Evolutionary conservation across 768 basidiomycete species (phyloP).

Genomic region (Omphalotus guepiniiformis): DNA sequence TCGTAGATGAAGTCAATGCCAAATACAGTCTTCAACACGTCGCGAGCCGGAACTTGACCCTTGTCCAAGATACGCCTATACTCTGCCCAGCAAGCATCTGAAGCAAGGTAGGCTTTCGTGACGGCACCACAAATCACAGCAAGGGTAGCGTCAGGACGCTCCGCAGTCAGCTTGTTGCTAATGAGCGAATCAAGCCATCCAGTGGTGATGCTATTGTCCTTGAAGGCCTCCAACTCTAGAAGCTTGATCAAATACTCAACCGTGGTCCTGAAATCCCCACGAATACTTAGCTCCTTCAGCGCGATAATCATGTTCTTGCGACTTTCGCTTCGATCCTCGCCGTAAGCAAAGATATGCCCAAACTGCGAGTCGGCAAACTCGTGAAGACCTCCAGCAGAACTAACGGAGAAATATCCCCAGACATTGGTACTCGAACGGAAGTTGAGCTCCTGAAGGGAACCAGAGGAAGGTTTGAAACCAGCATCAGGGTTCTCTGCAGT

Average conservation of each 20-base stretch:
- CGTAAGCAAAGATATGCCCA: constrained; percentile 98
- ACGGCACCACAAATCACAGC: constrained; percentile 97
- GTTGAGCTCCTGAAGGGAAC: constrained; percentile 95
- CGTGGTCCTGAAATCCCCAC: constrained; percentile 97
- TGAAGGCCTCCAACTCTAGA: constrained; percentile 92
- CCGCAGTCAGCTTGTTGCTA: constrained; percentile 94
- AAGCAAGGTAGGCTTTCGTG: constrained; percentile 88
- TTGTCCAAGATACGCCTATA: constrained; percentile 97
- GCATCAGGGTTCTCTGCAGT: constrained; percentile 99
- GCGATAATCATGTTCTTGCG: constrained; percentile 99
- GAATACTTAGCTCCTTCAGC: constrained; percentile 95
- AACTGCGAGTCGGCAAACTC: constrained; percentile 99
- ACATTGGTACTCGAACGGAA: constrained; percentile 99
- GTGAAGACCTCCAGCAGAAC: constrained; percentile 92
- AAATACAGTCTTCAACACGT: constrained; percentile 95
- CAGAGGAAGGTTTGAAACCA: constrained; percentile 98
- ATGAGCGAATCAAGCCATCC: constrained; percentile 98
- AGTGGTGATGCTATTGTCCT: constrained; percentile 96
- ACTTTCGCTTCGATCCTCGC: constrained; percentile 91
- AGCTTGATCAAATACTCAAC: constrained; percentile 99
- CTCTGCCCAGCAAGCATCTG: constrained; percentile 85
- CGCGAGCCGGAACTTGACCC: constrained; percentile 94
- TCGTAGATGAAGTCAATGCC: constrained; percentile 98
- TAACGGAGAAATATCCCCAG: constrained; percentile 99
- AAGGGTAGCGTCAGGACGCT: constrained; percentile 87